phyloP scores from a whole-genome alignment of 352 stramenopile genomes.

The Phytophthora europaea region DNA sequence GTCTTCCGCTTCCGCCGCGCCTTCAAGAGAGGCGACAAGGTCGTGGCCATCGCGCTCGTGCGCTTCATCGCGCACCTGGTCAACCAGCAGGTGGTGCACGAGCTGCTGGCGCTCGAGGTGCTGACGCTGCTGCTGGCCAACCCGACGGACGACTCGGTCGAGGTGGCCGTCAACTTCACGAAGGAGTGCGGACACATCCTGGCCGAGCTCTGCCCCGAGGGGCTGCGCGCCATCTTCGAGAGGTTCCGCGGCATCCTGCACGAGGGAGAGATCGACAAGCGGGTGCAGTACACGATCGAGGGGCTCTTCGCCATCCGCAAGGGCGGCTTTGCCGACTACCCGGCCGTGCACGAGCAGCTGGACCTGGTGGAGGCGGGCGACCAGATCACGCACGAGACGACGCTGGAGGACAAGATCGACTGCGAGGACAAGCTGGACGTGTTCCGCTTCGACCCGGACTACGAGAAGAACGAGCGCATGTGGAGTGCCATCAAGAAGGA shows the following conservation, averaged over 20 bases:
- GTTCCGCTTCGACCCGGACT: slow-evolving; percentile 96
- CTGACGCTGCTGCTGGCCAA: slow-evolving; percentile 97
- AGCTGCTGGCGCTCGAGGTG: slow-evolving; percentile 98
- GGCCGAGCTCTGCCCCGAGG: slow-evolving; percentile 85
- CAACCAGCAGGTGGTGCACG: slow-evolving; percentile 98
- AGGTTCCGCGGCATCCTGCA: slow-evolving; percentile 98
- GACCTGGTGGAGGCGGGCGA: slow-evolving; percentile 99
- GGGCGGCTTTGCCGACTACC: slow-evolving; percentile 96
- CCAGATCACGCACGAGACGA: slow-evolving; percentile 99
- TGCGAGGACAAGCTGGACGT: slow-evolving; percentile 97
- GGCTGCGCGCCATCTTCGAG: slow-evolving; percentile 97
- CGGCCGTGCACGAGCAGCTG: slow-evolving; percentile 94
- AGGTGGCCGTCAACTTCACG: slow-evolving; percentile 98
- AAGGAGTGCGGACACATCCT: slow-evolving; percentile 96
- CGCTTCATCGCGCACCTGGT: slow-evolving; percentile 99
- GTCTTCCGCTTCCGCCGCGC: slow-evolving; percentile 96
- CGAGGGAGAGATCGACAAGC: slow-evolving; percentile 97
- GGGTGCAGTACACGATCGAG: slow-evolving; percentile 99
- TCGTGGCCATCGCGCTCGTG: slow-evolving; percentile 94
- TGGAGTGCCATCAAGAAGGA: slow-evolving; percentile 97
- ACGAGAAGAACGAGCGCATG: slow-evolving; percentile 96
- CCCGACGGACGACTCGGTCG: slow-evolving; percentile 98
- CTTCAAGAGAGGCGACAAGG: slow-evolving; percentile 98
- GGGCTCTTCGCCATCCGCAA: slow-evolving; percentile 97
- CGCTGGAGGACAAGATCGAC: slow-evolving; percentile 97